These are phyloP conservation scores for Corylus americana DNA, from an alignment of 306 rosid species.

Conservation along the genomic window DNA sequence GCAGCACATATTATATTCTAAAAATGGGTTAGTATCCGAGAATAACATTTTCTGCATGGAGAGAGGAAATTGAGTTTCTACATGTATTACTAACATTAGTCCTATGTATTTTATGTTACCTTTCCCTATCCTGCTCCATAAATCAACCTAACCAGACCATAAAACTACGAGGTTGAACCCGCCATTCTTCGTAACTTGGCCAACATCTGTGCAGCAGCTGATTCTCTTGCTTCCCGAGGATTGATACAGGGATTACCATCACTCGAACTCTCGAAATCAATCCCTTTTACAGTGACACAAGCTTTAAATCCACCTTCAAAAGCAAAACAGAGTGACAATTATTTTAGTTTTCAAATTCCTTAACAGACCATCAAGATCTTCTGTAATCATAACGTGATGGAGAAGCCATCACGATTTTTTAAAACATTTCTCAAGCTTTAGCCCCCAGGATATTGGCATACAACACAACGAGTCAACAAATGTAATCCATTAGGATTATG, in stretches of 20 bases:
- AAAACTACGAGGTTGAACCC: background rate
- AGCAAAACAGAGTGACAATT: background rate
- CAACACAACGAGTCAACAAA: background rate
- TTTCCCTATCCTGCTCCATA: too few relatives aligned
- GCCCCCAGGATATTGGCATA: background rate
- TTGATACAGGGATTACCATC: slow-evolving; percentile 30
- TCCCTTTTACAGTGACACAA: slow-evolving; percentile 48
- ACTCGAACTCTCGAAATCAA: slow-evolving; percentile 51
- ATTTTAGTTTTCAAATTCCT: background rate
- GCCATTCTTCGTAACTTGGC: slow-evolving; percentile 28
- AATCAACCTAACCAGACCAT: background rate
- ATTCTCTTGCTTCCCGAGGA: slow-evolving; percentile 48
- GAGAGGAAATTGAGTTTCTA: too few relatives aligned
- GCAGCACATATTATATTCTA: too few relatives aligned
- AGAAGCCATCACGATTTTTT: background rate
- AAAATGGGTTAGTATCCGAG: too few relatives aligned
- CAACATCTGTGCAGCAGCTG: slow-evolving; percentile 52
- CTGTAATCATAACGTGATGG: background rate
- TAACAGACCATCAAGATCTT: background rate
- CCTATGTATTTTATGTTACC: too few relatives aligned
- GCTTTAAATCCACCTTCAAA: slow-evolving; percentile 68
- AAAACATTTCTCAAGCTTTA: slow-evolving; percentile 1
- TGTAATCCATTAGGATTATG: background rate
- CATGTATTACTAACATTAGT: too few relatives aligned
- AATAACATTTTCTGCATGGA: too few relatives aligned